A percentile compares a stretch with the other conserved stretches of the same genome.
phyloP scores from a whole-genome alignment of 352 stramenopile species.

The Bremia lactucae region DNA sequence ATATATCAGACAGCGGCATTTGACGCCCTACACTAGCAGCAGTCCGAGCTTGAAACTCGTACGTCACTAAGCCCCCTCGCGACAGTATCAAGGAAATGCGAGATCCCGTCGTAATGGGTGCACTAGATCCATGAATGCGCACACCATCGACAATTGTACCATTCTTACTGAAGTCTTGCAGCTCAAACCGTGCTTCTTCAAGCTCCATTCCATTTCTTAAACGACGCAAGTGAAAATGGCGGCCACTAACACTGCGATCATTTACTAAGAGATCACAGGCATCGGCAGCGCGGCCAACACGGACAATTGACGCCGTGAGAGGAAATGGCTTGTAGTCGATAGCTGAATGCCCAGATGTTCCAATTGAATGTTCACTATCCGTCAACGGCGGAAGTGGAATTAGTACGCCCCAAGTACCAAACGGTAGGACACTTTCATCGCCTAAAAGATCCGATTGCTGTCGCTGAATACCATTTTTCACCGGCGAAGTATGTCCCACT shows the following conservation, averaged over 20 bases:
- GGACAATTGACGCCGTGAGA: conserved; percentile 56
- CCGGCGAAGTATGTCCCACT: conserved; percentile 16
- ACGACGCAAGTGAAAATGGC: conserved; percentile 75
- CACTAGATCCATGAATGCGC: conserved; percentile 66
- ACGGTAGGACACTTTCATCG: conserved; percentile 29
- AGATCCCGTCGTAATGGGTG: conserved; percentile 55
- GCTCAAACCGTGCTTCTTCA: conserved; percentile 56
- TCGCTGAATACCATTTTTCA: conserved; percentile 1
- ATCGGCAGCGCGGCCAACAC: conserved; percentile 66
- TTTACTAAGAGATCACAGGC: conserved; percentile 85
- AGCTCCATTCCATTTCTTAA: conserved; percentile 41
- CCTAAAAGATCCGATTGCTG: conserved; percentile 5
- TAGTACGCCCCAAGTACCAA: conserved; percentile 63
- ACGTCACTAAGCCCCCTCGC: conserved; percentile 70
- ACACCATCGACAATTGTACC: conserved; percentile 85
- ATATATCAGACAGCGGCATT: conserved; percentile 47
- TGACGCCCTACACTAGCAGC: conserved; percentile 4
- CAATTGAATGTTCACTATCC: conserved; percentile 26
- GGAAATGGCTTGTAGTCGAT: conserved; percentile 55
- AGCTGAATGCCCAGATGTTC: conserved; percentile 6
- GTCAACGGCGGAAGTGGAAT: conserved; percentile 62
- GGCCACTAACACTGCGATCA: conserved; percentile 76
- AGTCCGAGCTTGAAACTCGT: conserved; percentile 71
- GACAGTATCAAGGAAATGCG: conserved; percentile 82
- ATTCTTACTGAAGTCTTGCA: conserved; percentile 87